These are phyloP conservation scores for Apiosordaria backusii DNA, from an alignment of 495 filamentous ascomycete species.

Conservation along the genomic window DNA sequence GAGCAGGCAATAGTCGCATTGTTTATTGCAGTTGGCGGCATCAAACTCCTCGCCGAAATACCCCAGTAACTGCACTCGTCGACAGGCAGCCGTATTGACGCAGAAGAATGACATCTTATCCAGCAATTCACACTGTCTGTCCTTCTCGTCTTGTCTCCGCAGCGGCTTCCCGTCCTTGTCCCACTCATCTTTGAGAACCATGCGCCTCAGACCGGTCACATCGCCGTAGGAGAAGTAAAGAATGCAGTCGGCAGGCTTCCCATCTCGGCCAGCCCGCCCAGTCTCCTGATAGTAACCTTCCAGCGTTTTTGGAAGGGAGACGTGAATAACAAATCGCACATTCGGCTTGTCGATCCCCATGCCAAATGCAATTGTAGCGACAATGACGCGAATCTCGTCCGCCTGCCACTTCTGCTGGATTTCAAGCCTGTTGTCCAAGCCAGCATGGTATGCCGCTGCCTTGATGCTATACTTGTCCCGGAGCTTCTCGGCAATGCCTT, in stretches of 20 bases:
- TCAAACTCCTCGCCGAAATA: conserved; percentile 89
- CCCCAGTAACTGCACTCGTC: conserved; percentile 78
- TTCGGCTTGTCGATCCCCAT: conserved; percentile 99
- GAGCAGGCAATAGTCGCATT: conserved; percentile 85
- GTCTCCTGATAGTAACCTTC: conserved; percentile 99
- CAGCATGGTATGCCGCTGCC: conserved; percentile 83
- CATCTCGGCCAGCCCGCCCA: conserved; percentile 89
- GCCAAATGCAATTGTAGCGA: conserved; percentile 98
- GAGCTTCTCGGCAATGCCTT: conserved; percentile 71
- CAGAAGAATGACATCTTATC: conserved; percentile 78
- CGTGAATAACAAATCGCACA: conserved; percentile 92
- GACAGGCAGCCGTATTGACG: conserved; percentile 81
- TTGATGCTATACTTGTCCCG: conserved; percentile 57
- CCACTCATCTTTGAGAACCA: conserved; percentile 61
- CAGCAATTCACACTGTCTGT: conserved; percentile 79
- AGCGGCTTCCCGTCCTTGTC: conserved; percentile 68
- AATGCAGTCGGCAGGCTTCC: conserved; percentile 80
- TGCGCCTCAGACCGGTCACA: conserved; percentile 52
- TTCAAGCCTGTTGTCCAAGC: conserved; percentile 61
- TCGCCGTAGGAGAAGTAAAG: conserved; percentile 83
- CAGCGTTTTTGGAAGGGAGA: conserved; percentile 87
- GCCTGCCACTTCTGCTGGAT: conserved; percentile 80
- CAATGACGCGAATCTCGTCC: conserved; percentile 77
- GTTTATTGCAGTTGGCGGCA: conserved; percentile 61
- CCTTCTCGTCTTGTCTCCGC: conserved; percentile 44